phyloP scores from a whole-genome alignment of 495 filamentous ascomycete genomes.

The Penicillium lividum region DNA sequence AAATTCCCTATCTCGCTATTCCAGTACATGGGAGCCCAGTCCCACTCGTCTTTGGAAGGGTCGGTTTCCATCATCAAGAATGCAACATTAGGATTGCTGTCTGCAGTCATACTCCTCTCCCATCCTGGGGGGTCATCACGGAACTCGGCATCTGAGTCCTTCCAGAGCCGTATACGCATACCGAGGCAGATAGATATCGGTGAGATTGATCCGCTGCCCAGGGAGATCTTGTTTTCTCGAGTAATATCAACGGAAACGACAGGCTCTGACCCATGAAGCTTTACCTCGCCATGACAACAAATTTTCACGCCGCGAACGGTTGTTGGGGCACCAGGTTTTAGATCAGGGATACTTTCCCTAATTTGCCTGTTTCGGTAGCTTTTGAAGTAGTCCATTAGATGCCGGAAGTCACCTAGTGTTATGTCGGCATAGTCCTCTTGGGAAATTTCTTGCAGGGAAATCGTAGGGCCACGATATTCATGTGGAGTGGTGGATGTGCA shows the following conservation, averaged over 20 bases:
- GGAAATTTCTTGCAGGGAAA: too few relatives aligned
- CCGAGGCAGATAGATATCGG: conserved; percentile 3
- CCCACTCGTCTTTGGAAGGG: conserved; percentile 8
- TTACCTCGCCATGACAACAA: background rate
- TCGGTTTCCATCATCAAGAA: conserved; percentile 16
- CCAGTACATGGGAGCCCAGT: conserved; percentile 13
- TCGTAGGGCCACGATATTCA: too few relatives aligned
- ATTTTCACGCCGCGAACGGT: conserved; percentile 10
- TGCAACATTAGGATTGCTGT: conserved; percentile 15
- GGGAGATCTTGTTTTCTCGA: background rate
- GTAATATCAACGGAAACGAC: conserved; percentile 5
- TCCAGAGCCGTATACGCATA: conserved; percentile 9
- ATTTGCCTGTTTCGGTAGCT: conserved; percentile 5
- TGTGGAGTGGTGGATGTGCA: too few relatives aligned
- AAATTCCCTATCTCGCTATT: conserved; percentile 14
- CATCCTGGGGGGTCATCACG: background rate
- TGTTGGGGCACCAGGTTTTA: background rate
- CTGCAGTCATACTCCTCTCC: background rate
- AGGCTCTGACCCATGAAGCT: conserved; percentile 4
- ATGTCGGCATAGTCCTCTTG: too few relatives aligned
- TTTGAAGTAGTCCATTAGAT: background rate
- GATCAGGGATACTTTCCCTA: background rate
- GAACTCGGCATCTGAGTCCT: conserved; percentile 2
- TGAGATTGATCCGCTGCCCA: background rate
- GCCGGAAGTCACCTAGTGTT: background rate